A percentile compares a stretch with the other conserved stretches of the same genome.
Conservation (phyloP, 2,329 filamentous ascomycete genomes). For the Aureobasidium lini region DNA sequence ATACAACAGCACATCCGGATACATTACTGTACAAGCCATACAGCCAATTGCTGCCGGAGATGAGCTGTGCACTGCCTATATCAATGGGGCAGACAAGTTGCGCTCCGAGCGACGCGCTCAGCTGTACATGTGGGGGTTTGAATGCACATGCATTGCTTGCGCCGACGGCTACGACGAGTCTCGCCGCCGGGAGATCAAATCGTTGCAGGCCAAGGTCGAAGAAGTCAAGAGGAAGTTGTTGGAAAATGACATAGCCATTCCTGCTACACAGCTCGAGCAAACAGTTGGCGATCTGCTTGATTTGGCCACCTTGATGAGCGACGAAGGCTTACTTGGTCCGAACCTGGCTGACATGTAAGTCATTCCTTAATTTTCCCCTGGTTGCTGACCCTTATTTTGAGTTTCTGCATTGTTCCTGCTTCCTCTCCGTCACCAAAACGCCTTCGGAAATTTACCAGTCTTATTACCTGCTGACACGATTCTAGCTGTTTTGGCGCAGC, state of each 20-base stretch:
- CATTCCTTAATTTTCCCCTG: background rate
- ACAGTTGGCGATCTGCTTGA: constrained; percentile 14
- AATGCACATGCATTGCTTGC: constrained; percentile 22
- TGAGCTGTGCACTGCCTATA: constrained; percentile 22
- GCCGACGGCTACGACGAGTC: constrained; percentile 16
- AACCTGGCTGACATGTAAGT: constrained; percentile 13
- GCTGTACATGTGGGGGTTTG: constrained; percentile 23
- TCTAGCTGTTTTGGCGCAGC: constrained; percentile 9
- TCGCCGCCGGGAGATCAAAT: background rate
- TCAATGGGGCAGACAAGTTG: constrained; percentile 7
- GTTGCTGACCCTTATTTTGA: background rate
- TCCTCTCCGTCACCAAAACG: background rate
- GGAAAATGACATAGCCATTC: background rate
- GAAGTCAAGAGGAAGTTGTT: background rate
- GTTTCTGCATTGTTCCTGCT: background rate
- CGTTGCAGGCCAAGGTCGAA: background rate
- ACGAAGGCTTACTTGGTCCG: constrained; percentile 17
- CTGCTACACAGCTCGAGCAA: constrained; percentile 5
- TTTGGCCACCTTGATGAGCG: constrained; percentile 16
- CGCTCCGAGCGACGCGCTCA: constrained; percentile 11
- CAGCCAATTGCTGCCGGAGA: constrained; percentile 23
- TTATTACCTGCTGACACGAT: background rate
- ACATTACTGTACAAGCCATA: constrained; percentile 21
- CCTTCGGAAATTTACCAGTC: background rate
- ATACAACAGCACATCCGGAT: constrained; percentile 8